A percentile compares a stretch with the other conserved stretches of the same genome.
These are phyloP conservation scores for Camillea tinctor DNA, from an alignment of 2,329 filamentous ascomycete species.

Conservation along the genomic window DNA sequence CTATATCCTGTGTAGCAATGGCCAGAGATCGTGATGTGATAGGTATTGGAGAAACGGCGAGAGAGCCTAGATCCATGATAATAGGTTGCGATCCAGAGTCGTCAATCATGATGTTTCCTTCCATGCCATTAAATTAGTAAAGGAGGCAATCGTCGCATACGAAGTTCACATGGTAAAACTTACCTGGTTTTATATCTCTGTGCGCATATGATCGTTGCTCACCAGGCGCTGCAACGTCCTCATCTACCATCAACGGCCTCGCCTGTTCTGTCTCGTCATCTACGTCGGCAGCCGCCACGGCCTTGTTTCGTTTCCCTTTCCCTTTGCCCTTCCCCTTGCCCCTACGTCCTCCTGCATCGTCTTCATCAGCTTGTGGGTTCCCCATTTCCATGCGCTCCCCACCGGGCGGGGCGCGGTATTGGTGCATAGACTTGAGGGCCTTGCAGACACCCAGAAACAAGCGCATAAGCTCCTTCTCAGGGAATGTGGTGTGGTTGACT, in stretches of 20 bases:
- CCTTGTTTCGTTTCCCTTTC: conserved; percentile 37
- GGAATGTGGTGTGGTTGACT: conserved; percentile 89
- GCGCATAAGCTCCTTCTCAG: conserved; percentile 82
- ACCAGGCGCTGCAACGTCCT: conserved; percentile 68
- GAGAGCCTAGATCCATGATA: conserved; percentile 94
- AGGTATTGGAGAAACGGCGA: conserved; percentile 81
- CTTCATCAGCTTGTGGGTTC: conserved; percentile 39
- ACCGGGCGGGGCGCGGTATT: conserved; percentile 62
- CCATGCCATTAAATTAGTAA: conserved; percentile 1
- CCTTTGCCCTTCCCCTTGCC: conserved; percentile 39
- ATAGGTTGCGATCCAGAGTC: conserved; percentile 87
- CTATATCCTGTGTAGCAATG: conserved; percentile 88
- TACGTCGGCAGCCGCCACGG: conserved; percentile 51
- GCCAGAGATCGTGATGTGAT: conserved; percentile 90
- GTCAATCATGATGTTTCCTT: conserved; percentile 96
- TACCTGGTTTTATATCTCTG: conserved; percentile 95
- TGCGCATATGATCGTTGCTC: conserved; percentile 82
- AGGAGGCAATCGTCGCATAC: conserved; percentile 2
- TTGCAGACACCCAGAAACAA: conserved; percentile 90
- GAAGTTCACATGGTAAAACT: conserved; percentile 22
- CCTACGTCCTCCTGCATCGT: conserved; percentile 37
- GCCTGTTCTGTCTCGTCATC: conserved; percentile 74
- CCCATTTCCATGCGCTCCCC: conserved; percentile 55
- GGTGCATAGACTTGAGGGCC: conserved; percentile 86
- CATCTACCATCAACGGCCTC: conserved; percentile 78